A percentile compares a stretch with the other conserved stretches of the same genome.
phyloP scores from a whole-genome alignment of 2,329 filamentous ascomycete genomes.

The Fusarium circinatum region DNA sequence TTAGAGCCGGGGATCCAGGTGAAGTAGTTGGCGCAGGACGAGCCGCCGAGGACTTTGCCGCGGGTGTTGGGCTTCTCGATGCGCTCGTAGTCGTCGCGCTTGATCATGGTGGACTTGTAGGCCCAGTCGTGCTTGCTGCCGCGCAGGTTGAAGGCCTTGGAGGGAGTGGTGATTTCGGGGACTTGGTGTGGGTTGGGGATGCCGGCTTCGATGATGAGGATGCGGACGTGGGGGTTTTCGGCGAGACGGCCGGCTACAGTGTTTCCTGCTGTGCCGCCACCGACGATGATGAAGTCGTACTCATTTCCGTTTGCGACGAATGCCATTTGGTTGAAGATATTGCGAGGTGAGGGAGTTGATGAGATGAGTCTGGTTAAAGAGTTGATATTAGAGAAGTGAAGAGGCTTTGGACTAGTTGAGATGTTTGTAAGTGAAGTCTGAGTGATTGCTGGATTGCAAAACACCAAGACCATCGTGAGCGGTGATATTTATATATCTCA shows the following conservation, averaged over 20 bases:
- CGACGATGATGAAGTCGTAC: slow-evolving; percentile 1
- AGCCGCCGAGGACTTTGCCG: slow-evolving; percentile 68
- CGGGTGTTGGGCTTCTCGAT: slow-evolving; percentile 72
- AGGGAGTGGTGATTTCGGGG: slow-evolving; percentile 63
- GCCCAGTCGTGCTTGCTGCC: slow-evolving; percentile 67
- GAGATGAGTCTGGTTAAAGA: not conserved
- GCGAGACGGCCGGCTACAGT: slow-evolving; percentile 51
- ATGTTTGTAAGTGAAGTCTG: not conserved
- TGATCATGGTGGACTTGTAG: slow-evolving; percentile 71
- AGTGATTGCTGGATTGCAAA: not conserved
- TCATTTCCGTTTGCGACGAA: slow-evolving; percentile 6
- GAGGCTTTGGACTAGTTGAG: not conserved
- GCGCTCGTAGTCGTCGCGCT: slow-evolving; percentile 67
- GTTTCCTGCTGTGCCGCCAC: slow-evolving; percentile 50
- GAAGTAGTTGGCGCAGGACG: slow-evolving; percentile 69
- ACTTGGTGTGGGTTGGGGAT: slow-evolving; percentile 59
- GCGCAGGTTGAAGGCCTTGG: slow-evolving; percentile 63
- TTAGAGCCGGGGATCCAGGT: slow-evolving; percentile 70
- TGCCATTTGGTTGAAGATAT: not conserved
- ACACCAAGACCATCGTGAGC: not conserved
- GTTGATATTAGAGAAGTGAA: too few relatives aligned
- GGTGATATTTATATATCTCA: not conserved
- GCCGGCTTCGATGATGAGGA: slow-evolving; percentile 61
- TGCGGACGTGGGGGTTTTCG: slow-evolving; percentile 50
- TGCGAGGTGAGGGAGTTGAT: not conserved